phyloP scores from a whole-genome alignment of 2,329 filamentous ascomycete genomes.

The Aspergillus quadrilineatus region DNA sequence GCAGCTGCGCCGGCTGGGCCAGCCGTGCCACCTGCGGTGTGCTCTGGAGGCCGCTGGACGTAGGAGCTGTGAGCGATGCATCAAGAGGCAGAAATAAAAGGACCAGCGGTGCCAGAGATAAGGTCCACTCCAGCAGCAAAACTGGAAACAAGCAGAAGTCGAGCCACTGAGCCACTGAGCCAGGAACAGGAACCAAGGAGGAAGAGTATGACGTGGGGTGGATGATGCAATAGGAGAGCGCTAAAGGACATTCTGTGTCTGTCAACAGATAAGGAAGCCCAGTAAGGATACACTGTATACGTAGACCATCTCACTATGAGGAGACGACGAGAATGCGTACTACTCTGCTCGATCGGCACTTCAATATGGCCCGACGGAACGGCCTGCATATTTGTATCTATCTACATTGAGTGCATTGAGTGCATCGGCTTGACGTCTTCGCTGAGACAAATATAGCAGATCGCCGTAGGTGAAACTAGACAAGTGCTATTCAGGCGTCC shows the following conservation, averaged over 20 bases:
- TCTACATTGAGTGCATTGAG: background rate
- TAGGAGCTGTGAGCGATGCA: background rate
- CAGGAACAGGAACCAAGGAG: conserved; percentile 8
- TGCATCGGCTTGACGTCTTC: background rate
- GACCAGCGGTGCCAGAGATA: background rate
- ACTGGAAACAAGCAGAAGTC: background rate
- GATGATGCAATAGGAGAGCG: conserved; percentile 3
- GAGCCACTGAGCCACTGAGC: background rate
- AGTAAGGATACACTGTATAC: background rate
- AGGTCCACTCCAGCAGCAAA: background rate
- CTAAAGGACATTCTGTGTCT: background rate
- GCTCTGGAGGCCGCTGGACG: background rate
- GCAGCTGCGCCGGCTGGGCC: no score
- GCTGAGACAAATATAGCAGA: conserved; percentile 19
- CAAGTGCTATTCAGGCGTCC: conserved; percentile 3
- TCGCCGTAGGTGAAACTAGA: conserved; percentile 22
- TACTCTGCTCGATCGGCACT: background rate
- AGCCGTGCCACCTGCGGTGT: background rate
- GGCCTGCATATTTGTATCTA: background rate
- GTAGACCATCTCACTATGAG: background rate
- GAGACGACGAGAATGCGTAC: background rate
- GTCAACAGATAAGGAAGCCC: background rate
- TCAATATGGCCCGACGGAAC: background rate
- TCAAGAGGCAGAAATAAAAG: conserved; percentile 1
- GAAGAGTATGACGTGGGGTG: conserved; percentile 9